Percentiles rank a stretch among this genome's conserved stretches.
phyloP scores from a whole-genome alignment of 805 yeast species.

The Cyberlindnera suaveolens region DNA sequence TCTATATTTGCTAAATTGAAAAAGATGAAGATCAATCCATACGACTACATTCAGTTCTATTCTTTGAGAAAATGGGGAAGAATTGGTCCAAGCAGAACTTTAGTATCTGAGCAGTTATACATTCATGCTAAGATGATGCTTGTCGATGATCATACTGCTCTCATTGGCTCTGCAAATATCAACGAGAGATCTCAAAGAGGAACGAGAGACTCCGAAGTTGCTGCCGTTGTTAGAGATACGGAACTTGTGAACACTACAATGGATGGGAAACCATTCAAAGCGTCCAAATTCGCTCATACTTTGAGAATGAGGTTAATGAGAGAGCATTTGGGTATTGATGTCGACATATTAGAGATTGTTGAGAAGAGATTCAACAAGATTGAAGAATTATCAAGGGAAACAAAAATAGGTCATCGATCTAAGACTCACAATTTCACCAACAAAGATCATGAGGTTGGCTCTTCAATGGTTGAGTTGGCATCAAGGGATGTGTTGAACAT shows the following conservation, averaged over 20 bases:
- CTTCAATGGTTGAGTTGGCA: slow-evolving; percentile 73
- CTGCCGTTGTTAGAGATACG: slow-evolving; percentile 81
- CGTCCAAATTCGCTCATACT: slow-evolving; percentile 85
- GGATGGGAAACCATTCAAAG: slow-evolving; percentile 78
- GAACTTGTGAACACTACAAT: slow-evolving; percentile 59
- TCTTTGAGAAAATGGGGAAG: slow-evolving; percentile 95
- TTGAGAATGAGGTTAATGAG: slow-evolving; percentile 89
- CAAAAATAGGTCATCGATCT: slow-evolving; percentile 23
- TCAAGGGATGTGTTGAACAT: slow-evolving; percentile 57
- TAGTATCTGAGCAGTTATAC: slow-evolving; percentile 88
- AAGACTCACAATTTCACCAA: slow-evolving; percentile 37
- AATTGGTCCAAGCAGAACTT: slow-evolving; percentile 64
- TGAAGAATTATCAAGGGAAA: slow-evolving; percentile 28
- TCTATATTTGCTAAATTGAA: slow-evolving; percentile 81
- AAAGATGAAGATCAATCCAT: slow-evolving; percentile 78
- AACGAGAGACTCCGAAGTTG: slow-evolving; percentile 88
- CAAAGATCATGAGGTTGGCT: slow-evolving; percentile 32
- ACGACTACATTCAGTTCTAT: slow-evolving; percentile 85
- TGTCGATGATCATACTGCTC: slow-evolving; percentile 89
- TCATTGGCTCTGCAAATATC: slow-evolving; percentile 95
- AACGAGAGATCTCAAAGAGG: slow-evolving; percentile 97
- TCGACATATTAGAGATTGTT: slow-evolving; percentile 74
- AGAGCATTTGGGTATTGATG: slow-evolving; percentile 93
- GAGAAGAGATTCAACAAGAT: slow-evolving; percentile 59
- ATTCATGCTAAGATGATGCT: slow-evolving; percentile 90